These are phyloP conservation scores for Phaseolus coccineus DNA, from an alignment of 331 rosid species.

Conservation along the genomic window DNA sequence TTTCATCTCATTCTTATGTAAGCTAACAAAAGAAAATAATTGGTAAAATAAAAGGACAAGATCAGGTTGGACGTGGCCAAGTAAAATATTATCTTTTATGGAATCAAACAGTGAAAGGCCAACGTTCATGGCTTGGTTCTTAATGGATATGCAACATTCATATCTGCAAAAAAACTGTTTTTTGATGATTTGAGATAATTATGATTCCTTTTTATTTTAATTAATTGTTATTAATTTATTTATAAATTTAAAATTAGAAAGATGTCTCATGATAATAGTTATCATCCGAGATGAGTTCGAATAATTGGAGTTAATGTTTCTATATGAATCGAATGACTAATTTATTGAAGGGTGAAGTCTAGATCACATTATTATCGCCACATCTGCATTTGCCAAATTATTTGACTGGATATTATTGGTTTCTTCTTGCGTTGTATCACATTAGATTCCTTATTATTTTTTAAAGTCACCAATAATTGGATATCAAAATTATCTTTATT, in stretches of 20 bases:
- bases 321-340: no score
- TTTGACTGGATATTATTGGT: neutral
- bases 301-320: no score
- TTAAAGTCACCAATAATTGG: neutral
- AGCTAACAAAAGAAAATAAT: neutral
- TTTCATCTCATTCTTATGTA: neutral
- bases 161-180: neutral
- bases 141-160: neutral
- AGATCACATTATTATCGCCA: no score
- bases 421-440: neutral
- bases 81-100: no score
- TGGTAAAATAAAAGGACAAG: neutral
- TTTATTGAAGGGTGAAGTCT: no score
- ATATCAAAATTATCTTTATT: neutral
- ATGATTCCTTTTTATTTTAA: no score
- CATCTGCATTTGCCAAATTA: neutral
- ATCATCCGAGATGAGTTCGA: no score
- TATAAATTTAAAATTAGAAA: no score
- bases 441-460: neutral
- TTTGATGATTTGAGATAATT: no score
- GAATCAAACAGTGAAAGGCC: neutral
- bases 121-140: neutral
- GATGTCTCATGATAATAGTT: no score
- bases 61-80: neutral
- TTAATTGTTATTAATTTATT: no score